Evolutionary conservation across 495 filamentous ascomycete species (phyloP), one percentile per base, ranked within the genome.

Genomic region (Parathielavia hyrcaniae): DNA sequence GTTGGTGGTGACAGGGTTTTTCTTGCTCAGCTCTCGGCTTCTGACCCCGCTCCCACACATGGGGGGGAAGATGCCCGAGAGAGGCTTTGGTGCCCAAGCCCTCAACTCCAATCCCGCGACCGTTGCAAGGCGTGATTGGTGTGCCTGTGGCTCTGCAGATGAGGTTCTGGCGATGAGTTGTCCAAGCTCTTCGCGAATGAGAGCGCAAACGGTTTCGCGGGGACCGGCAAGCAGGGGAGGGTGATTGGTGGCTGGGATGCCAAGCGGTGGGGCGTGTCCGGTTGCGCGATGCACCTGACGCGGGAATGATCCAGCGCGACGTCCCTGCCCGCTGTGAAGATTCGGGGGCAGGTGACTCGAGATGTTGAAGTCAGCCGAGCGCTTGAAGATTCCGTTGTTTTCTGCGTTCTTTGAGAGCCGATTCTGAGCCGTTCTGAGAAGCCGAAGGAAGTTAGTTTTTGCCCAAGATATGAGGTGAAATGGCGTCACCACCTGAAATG

Each of bases 131-230:
- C 46, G 20, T 59, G 62, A 67, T 67, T 67, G 65, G 65, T 63
- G 62, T 64, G 62, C 62, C 63, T 64, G 60, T 50, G 50, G 35
- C 46, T 56, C 23, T 62, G 65, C 62, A 65, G 60, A 52, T 34
- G 43, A 50, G 36, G 39, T 26, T n/a, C 36, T 57, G 35, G 22
- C 60, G 62, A 57, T 67, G 65, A 65, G 59, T 59, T 61, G 65
- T 65, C 60, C 38, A 41, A 16, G 36, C 10, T 39, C 40, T 20
- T 47, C 62, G 54, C 62, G 58, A 64, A 61, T 64, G 32, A 54
- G 51, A 59, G 50, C 8, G 38, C 22, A 19, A 9, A 32, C 49
- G 48, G 38, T 22, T 56, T 50, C 26, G 26, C 26, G 26, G 26
- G 26, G 26, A n/a, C n/a, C 26, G 26, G 53, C 41, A n/a, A n/a